phyloP scores from a whole-genome alignment of 352 stramenopile species.

The Pilasporangium apinafurcum region DNA sequence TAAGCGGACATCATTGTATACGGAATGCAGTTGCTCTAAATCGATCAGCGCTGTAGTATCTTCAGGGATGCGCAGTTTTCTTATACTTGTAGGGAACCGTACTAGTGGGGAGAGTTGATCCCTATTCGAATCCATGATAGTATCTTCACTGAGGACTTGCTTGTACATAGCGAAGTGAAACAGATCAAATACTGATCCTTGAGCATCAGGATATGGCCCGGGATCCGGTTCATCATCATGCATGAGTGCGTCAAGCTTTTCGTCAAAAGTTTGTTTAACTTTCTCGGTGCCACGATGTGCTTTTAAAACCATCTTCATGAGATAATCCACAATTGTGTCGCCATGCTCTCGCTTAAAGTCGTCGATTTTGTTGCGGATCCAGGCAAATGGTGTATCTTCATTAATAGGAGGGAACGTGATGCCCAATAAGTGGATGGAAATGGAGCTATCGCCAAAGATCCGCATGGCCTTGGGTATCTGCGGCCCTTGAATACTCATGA shows the following conservation, averaged over 20 bases:
- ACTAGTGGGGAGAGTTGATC: constrained; percentile 29
- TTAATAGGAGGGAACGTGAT: constrained; percentile 48
- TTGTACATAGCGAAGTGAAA: constrained; percentile 73
- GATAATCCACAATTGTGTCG: constrained; percentile 48
- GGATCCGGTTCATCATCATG: constrained; percentile 1
- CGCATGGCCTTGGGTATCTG: constrained; percentile 45
- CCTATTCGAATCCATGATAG: constrained; percentile 10
- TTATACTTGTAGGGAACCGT: constrained; percentile 20
- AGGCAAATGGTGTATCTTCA: constrained; percentile 61
- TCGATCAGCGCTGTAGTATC: constrained; percentile 38
- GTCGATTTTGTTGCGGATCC: constrained; percentile 37
- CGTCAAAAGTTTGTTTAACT: constrained; percentile 2
- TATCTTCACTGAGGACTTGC: constrained; percentile 3
- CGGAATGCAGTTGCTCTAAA: constrained; percentile 43
- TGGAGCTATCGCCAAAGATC: constrained; percentile 41
- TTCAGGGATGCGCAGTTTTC: constrained; percentile 33
- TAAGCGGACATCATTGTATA: constrained; percentile 54
- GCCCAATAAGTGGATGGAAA: constrained; percentile 47
- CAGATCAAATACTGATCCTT: constrained; percentile 50
- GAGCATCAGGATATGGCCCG: constrained; percentile 32
- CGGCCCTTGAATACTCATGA: constrained; percentile 48
- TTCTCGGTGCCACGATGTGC: constrained; percentile 1
- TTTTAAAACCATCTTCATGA: constrained; percentile 38
- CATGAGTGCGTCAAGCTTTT: constrained; percentile 1
- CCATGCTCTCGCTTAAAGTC: constrained; percentile 49